These are phyloP conservation scores for Cadophora malorum DNA, from an alignment of 2,329 filamentous ascomycete genomes.

Conservation along the genomic window DNA sequence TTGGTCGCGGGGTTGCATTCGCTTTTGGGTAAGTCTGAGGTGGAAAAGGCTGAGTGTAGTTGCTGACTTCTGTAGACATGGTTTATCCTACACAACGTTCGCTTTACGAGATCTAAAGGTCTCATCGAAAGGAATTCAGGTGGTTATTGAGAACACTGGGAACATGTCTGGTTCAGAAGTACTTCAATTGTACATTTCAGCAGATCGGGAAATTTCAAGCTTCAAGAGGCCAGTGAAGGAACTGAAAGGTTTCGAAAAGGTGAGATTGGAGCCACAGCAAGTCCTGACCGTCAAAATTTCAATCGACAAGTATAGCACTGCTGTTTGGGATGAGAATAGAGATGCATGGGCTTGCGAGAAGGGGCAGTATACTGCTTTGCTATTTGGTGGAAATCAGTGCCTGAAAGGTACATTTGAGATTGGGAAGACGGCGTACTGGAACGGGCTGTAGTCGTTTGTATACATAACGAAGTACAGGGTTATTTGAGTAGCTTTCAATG, in stretches of 20 bases:
- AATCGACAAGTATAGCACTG: slow-evolving; percentile 10
- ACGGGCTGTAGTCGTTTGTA: slow-evolving; percentile 55
- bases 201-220: not conserved
- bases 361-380: slow-evolving; percentile 67
- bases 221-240: slow-evolving; percentile 12
- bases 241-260: slow-evolving; percentile 13
- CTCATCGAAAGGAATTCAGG: not conserved
- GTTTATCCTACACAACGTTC: slow-evolving; percentile 71
- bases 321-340: slow-evolving; percentile 16
- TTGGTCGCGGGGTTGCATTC: slow-evolving; percentile 67
- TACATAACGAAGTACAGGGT: too few relatives aligned
- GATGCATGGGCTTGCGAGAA: slow-evolving; percentile 52
- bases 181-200: slow-evolving; percentile 44
- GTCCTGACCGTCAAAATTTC: not conserved
- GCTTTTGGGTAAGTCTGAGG: slow-evolving; percentile 61
- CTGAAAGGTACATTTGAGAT: slow-evolving; percentile 63
- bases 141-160: slow-evolving; percentile 40
- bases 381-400: slow-evolving; percentile 51
- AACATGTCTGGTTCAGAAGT: slow-evolving; percentile 40
- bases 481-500: too few relatives aligned
- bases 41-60: not conserved
- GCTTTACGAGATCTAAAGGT: slow-evolving; percentile 51
- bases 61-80: slow-evolving; percentile 52
- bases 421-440: slow-evolving; percentile 69
- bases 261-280: slow-evolving; percentile 1